Percentiles rank a stretch among this genome's conserved stretches.
phyloP scores from a whole-genome alignment of 2,329 filamentous ascomycete genomes.

The Verticillium zaregamsianum region DNA sequence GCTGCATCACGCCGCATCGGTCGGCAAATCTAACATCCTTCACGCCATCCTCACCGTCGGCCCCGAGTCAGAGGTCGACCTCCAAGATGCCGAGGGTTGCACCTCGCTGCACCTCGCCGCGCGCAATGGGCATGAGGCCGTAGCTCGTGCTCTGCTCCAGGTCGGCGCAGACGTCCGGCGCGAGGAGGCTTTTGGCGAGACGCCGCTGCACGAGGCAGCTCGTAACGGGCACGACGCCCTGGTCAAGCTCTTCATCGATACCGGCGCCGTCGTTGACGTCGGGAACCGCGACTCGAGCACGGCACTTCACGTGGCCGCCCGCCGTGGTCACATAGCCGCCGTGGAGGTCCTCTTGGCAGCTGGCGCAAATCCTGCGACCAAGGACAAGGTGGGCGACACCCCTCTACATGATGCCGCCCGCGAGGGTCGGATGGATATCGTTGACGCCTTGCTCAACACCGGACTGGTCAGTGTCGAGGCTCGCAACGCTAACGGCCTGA shows the following conservation, averaged over 20 bases:
- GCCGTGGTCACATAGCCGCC: constrained; percentile 4
- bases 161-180: constrained; percentile 10
- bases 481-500: constrained; percentile 11
- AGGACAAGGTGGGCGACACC: constrained; percentile 13
- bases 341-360: constrained; percentile 4
- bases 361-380: constrained; percentile 13
- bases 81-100: constrained; percentile 7
- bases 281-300: constrained; percentile 10
- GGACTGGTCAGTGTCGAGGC: constrained; percentile 13
- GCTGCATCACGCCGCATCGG: constrained; percentile 12
- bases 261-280: constrained; percentile 11
- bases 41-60: constrained; percentile 7
- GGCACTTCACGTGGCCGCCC: constrained; percentile 11
- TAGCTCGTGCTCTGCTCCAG: constrained; percentile 8
- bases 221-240: constrained; percentile 8
- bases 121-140: constrained; percentile 10
- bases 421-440: constrained; percentile 10
- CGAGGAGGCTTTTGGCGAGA: constrained; percentile 13
- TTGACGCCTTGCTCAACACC: constrained; percentile 10
- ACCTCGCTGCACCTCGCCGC: constrained; percentile 14
- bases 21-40: constrained; percentile 8
- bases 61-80: constrained; percentile 7
- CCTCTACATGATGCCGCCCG: constrained; percentile 12
- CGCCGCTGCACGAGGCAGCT: constrained; percentile 10
- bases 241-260: constrained; percentile 7